These are phyloP conservation scores for Phytophthora macrochlamydospora DNA, from an alignment of 352 stramenopile species.

Conservation along the genomic window DNA sequence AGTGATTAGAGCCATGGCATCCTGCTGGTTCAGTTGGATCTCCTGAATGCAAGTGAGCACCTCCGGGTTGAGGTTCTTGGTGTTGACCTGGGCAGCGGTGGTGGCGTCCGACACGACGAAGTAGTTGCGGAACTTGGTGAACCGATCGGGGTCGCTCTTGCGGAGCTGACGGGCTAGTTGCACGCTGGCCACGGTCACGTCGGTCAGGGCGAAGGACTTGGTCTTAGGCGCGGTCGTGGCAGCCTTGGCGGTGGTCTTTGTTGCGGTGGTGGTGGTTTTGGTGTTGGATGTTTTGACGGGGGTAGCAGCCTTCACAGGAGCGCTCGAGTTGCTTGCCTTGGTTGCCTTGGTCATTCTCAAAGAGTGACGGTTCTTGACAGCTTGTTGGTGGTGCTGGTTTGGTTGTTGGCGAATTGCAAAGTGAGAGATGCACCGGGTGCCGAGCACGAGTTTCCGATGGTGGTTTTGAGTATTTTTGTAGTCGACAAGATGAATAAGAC, in stretches of 20 bases:
- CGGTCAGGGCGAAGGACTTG: conserved; percentile 4
- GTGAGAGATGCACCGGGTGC: conserved; percentile 2
- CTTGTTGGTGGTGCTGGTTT: background rate
- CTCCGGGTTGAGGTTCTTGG: conserved; percentile 3
- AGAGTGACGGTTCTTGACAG: conserved; percentile 1
- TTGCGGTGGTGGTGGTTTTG: background rate
- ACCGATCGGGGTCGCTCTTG: conserved; percentile 17
- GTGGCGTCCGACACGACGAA: conserved; percentile 18
- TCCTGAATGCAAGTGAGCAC: conserved; percentile 17
- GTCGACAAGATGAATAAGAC: background rate
- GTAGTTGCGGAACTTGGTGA: conserved; percentile 25
- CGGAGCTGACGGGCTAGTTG: conserved; percentile 22
- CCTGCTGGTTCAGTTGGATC: conserved; percentile 15
- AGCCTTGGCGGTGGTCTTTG: conserved; percentile 3
- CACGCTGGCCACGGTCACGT: conserved; percentile 15
- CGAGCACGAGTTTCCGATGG: background rate
- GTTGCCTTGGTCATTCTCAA: conserved; percentile 2
- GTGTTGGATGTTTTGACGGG: background rate
- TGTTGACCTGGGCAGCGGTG: conserved; percentile 1
- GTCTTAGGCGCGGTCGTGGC: background rate
- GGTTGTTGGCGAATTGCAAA: conserved; percentile 13
- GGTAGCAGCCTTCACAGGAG: background rate
- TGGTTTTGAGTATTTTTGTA: too few relatives aligned
- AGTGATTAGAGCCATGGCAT: conserved; percentile 11
- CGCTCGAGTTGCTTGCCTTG: background rate